phyloP scores from a whole-genome alignment of 805 yeast genomes.

The Torulaspora quercuum region DNA sequence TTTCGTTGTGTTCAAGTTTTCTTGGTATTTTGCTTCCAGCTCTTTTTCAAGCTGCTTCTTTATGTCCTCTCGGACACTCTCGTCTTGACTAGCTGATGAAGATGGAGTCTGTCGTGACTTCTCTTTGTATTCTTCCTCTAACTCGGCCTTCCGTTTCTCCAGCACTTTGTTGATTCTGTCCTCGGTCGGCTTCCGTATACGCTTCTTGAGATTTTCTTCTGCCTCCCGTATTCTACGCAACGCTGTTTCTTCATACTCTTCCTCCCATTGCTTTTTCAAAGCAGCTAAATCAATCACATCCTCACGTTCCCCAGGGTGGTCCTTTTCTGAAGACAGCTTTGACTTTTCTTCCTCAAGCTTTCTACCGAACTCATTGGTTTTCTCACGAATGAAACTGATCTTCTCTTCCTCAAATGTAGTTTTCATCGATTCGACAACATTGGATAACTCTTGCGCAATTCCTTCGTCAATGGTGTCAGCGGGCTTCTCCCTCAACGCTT shows the following conservation, averaged over 20 bases:
- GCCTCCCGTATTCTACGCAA: conserved; percentile 39
- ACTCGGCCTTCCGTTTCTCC: conserved; percentile 38
- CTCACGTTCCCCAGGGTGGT: background rate
- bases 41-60: conserved; percentile 24
- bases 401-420: conserved; percentile 30
- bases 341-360: conserved; percentile 27
- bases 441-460: conserved; percentile 27
- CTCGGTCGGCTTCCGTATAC: conserved; percentile 47
- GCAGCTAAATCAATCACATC: conserved; percentile 16
- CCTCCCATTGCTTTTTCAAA: conserved; percentile 38
- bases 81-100: conserved; percentile 11
- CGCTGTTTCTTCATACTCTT: conserved; percentile 34
- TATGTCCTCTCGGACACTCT: conserved; percentile 7
- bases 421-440: conserved; percentile 32
- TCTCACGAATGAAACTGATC: conserved; percentile 18
- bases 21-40: conserved; percentile 20
- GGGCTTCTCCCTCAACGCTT: conserved; percentile 25
- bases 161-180: conserved; percentile 56
- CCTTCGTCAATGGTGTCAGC: conserved; percentile 26
- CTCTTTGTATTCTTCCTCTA: conserved; percentile 26
- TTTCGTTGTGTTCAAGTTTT: conserved; percentile 17
- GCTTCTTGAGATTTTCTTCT: conserved; percentile 46
- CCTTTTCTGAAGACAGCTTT: conserved; percentile 9
- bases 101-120: conserved; percentile 19
- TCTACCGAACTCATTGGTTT: conserved; percentile 23